These are phyloP conservation scores for Boletus reticulatus DNA, from an alignment of 768 basidiomycete genomes.

Conservation along the genomic window DNA sequence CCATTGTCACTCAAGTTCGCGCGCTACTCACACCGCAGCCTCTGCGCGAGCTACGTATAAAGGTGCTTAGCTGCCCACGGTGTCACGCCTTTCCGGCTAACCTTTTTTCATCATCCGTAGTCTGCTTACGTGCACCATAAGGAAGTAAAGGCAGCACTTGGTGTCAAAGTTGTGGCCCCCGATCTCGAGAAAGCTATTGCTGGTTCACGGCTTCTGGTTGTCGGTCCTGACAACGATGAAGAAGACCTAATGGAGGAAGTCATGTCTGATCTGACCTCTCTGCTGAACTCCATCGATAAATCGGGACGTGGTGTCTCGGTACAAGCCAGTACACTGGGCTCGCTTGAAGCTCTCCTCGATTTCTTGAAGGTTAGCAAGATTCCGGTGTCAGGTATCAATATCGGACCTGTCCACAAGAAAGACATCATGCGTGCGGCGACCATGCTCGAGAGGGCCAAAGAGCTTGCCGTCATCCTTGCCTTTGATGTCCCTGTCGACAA, in stretches of 20 bases:
- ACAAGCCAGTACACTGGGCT: conserved; percentile 95
- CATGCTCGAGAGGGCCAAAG: conserved; percentile 96
- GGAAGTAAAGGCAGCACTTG: conserved; percentile 94
- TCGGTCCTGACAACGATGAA: conserved; percentile 95
- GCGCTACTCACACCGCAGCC: conserved; percentile 96
- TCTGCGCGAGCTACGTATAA: conserved; percentile 90
- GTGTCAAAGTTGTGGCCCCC: conserved; percentile 92
- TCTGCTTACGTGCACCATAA: conserved; percentile 97
- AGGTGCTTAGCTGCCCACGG: conserved; percentile 48
- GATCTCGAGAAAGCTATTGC: conserved; percentile 98
- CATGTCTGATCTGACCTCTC: conserved; percentile 90
- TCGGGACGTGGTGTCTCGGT: conserved; percentile 97
- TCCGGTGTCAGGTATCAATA: conserved; percentile 95
- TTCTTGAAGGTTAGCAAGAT: conserved; percentile 96
- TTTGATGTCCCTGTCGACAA: conserved; percentile 96
- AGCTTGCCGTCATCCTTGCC: conserved; percentile 91
- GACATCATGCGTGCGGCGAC: conserved; percentile 90
- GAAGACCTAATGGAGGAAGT: conserved; percentile 93
- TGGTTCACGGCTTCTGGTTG: conserved; percentile 89
- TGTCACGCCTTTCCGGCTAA: conserved; percentile 1
- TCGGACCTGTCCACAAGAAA: conserved; percentile 94
- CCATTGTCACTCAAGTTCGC: conserved; percentile 92
- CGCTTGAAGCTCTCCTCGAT: conserved; percentile 93
- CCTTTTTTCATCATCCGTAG: conserved; percentile 37
- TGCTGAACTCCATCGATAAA: conserved; percentile 90